Base-by-base conservation (phyloP, 805 yeast species). In the Yamadazyma endophytica region DNA sequence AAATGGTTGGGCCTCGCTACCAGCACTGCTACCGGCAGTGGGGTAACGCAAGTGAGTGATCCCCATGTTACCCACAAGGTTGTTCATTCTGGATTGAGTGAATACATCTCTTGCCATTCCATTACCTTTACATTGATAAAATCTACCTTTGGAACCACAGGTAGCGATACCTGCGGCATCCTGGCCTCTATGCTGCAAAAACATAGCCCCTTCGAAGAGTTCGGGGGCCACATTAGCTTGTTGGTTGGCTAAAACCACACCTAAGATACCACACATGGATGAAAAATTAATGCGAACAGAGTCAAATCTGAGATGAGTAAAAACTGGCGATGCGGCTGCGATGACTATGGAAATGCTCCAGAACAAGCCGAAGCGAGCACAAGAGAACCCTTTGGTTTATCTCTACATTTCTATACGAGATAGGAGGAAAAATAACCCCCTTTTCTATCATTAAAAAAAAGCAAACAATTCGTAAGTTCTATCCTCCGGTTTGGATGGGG, bases 101-200 rank as follows among this genome's bases (percentile, higher is more conserved):
- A 92, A 92, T 21, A 92, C 98, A 53, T 92, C 98, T 50, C 94
- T 75, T 37, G 96, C 97, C 96, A 92, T 86, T 44, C 98, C 98
- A 58, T 88, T 90, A 49, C 98, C 98, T 65, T 92, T 92, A 61
- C 98, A 92, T 64, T 90, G 97, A 64, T 86, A 89, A 37, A 92
- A 74, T 37, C 98, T 74, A 43, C 97, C 98, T 40, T 90, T 79
- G 26, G 82, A 69, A 33, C 96, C 97, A 57, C 96, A 87, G 6
- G 98, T 92, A 15, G 87, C 92, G 33, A 92, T 90, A 42, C 98
- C 98, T n/a, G 97, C 96, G 8, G 98, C 98, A 58, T 92, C 98
- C 65, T 92, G 98, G 27, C 98, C 98, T 54, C 98, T 76, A 55
- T 92, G 98, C 56, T 92, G 98, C 40, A 92, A 68, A 57, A 82